Evolutionary conservation across 2,329 filamentous ascomycete genomes (phyloP), one percentile per base, ranked within the genome.

Genomic region (Grosmannia serpens): DNA sequence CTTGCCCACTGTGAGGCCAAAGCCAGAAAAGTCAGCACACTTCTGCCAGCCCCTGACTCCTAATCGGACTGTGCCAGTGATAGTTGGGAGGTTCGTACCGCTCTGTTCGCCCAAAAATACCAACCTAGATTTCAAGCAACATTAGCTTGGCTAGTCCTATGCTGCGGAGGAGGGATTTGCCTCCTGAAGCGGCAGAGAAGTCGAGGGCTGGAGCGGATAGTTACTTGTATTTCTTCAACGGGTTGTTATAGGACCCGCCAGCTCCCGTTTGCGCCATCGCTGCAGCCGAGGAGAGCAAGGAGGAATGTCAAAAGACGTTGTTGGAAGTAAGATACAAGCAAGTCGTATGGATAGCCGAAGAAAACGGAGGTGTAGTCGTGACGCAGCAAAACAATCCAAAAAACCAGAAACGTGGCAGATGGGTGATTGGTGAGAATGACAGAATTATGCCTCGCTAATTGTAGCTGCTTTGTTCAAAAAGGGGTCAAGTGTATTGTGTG

Each of bases 191-290:
- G 11, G 31, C 31, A 22, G 31, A 15, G 51, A 24, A 9, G 10
- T 24, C n/a, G 31, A 38, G 20, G 31, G 15, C 10, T 10, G 46
- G 27, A n/a, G 27, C n/a, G 22, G n/a, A 6, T 41, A 20, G 10
- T 35, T 80, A 96, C 91, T 99, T 99, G 87, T 97, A 99, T 77
- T 99, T 99, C 88, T 99, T 99, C 77, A 99, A 80, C 69, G 94
- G 94, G 80, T 97, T 97, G 74, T 95, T 96, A 81, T 97, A 99
- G 64, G 89, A 89, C 74, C 88, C 89, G 70, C 85, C 86, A 62
- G 78, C 74, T 68, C 72, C 74, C 67, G 84, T 77, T 76, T 90
- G 85, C 74, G 91, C 89, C 91, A 96, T 96, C 71, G 71, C 83
- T 60, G 59, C 59, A 24, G 22, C 9, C 17, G 15, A 44, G 33